Conservation (phyloP, 441 rosid species). For the Gossypium davidsonii region DNA sequence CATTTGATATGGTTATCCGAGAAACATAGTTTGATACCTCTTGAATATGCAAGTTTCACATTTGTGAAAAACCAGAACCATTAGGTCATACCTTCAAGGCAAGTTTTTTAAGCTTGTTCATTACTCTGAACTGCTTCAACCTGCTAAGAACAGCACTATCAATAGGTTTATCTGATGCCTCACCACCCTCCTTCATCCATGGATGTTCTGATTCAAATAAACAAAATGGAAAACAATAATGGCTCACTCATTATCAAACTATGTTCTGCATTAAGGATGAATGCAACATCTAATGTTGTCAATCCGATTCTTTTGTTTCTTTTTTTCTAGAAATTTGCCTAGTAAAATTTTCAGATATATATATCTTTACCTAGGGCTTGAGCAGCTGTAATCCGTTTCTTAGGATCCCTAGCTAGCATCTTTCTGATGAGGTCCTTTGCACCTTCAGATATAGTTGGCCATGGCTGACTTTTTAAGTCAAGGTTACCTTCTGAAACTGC, state of each 20-base stretch:
- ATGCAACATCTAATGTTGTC: background rate
- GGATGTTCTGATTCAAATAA: constrained; percentile 61
- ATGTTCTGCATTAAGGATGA: background rate
- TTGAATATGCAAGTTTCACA: background rate
- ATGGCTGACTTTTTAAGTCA: constrained; percentile 42
- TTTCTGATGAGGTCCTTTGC: constrained; percentile 52
- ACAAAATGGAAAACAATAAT: background rate
- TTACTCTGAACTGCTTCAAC: constrained; percentile 79
- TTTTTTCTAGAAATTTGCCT: background rate
- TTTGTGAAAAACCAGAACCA: background rate
- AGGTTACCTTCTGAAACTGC: constrained; percentile 34
- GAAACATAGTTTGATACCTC: background rate
- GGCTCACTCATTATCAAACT: background rate
- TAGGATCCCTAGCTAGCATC: constrained; percentile 50
- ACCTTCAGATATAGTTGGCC: constrained; percentile 46
- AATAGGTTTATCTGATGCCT: constrained; percentile 38
- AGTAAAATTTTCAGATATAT: background rate
- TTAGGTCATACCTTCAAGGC: constrained; percentile 53
- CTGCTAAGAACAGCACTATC: constrained; percentile 74
- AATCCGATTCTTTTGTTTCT: background rate
- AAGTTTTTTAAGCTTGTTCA: constrained; percentile 89
- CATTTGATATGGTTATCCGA: background rate
- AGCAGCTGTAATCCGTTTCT: constrained; percentile 44
- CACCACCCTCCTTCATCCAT: constrained; percentile 62
- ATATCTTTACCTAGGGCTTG: constrained; percentile 46